phyloP scores from a whole-genome alignment of 345 rosid genomes.

The Populus tremula region DNA sequence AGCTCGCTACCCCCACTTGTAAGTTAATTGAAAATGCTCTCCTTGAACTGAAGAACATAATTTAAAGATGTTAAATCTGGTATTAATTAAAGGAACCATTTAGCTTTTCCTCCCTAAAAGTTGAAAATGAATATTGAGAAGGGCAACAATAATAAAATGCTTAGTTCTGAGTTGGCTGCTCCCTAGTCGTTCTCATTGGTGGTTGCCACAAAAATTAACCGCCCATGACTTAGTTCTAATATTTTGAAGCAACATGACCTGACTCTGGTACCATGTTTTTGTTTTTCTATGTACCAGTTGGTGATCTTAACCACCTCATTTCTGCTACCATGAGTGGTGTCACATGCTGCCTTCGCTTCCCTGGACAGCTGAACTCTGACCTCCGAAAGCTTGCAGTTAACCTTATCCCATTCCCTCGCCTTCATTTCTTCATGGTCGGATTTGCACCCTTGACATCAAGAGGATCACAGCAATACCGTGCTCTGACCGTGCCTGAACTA shows the following conservation, averaged over 20 bases:
- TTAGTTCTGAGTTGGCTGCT: not conserved
- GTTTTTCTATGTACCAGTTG: constrained; percentile 14
- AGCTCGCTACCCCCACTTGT: constrained; percentile 29
- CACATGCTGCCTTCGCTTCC: constrained; percentile 29
- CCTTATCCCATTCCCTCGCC: constrained; percentile 29
- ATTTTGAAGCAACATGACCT: not conserved
- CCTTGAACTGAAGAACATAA: not conserved
- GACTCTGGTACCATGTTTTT: not conserved
- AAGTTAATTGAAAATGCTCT: not conserved
- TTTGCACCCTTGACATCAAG: constrained; percentile 28
- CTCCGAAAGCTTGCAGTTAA: constrained; percentile 27
- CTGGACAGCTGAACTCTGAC: constrained; percentile 30
- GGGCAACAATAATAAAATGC: not conserved
- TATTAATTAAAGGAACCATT: not conserved
- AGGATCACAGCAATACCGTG: constrained; percentile 28
- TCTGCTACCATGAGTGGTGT: constrained; percentile 32
- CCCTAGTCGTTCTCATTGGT: not conserved
- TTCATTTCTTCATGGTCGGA: constrained; percentile 29
- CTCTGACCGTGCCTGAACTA: constrained; percentile 28
- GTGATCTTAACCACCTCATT: constrained; percentile 29
- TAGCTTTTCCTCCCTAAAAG: not conserved
- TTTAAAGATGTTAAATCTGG: not conserved
- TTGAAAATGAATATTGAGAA: not conserved
- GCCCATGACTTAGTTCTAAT: not conserved
- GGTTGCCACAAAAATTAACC: not conserved